Percentiles rank a stretch among this genome's conserved stretches.
These are phyloP conservation scores for Linum lewisii DNA, from an alignment of 345 rosid species.

Conservation along the genomic window DNA sequence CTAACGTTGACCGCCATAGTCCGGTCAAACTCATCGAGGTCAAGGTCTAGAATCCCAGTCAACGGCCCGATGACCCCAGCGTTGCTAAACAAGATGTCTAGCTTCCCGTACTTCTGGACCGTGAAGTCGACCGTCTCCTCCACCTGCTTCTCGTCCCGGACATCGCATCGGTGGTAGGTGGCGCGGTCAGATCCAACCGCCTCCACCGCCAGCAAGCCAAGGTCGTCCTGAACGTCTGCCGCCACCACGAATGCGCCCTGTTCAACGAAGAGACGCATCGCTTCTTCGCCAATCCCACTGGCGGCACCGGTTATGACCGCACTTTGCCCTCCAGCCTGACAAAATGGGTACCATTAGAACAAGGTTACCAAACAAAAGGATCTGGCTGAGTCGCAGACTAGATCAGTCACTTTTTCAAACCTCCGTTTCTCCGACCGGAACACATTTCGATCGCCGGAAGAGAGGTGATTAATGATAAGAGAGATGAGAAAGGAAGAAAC, in stretches of 20 bases:
- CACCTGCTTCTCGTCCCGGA: constrained; percentile 66
- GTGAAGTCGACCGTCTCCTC: constrained; percentile 47
- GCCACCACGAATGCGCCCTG: constrained; percentile 62
- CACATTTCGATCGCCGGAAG: too few relatives aligned
- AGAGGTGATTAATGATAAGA: too few relatives aligned
- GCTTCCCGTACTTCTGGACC: constrained; percentile 29
- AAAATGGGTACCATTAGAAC: neutral
- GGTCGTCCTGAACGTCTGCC: constrained; percentile 64
- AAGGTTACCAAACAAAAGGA: too few relatives aligned
- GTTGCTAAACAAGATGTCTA: constrained; percentile 71
- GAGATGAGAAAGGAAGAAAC: too few relatives aligned
- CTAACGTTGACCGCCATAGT: constrained; percentile 58
- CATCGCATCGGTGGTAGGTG: constrained; percentile 59
- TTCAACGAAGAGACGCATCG: constrained; percentile 48
- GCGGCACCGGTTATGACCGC: constrained; percentile 83
- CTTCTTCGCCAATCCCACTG: constrained; percentile 82
- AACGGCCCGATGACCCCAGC: constrained; percentile 69
- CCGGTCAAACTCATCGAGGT: constrained; percentile 42
- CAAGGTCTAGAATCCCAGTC: constrained; percentile 50
- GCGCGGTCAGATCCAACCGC: constrained; percentile 39
- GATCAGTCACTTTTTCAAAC: too few relatives aligned
- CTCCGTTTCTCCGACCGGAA: too few relatives aligned
- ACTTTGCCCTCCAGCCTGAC: constrained; percentile 78
- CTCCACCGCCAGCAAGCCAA: constrained; percentile 39
- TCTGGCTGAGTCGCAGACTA: too few relatives aligned